Evolutionary conservation across 2,329 filamentous ascomycete species (phyloP), one percentile per base, ranked within the genome.

Genomic region (Pseudopithomyces chartarum): DNA sequence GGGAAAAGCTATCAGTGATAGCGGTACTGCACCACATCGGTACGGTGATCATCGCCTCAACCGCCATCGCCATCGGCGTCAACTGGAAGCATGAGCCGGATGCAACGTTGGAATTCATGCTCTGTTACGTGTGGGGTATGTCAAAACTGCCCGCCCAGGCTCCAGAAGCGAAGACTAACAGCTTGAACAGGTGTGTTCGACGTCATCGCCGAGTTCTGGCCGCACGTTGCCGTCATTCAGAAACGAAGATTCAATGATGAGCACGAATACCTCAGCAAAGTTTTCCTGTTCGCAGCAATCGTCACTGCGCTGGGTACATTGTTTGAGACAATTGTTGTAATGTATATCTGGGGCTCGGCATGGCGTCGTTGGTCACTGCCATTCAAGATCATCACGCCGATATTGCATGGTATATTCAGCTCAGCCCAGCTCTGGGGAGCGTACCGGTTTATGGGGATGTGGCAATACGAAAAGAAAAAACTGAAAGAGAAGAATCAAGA

Each of bases 201-300:
- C 54, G 76, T 80, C 11, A 60, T 81, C 11, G 79, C 77, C 19
- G 80, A 81, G 61, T 77, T 81, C 57, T 76, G 79, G 59, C 79
- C 79, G 0, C 79, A 81, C 26, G 55, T 80, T 15, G 75, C 78
- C 17, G 80, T 81, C 50, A 77, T 81, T 34, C 67, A 80, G 3
- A 80, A 81, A 60, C 77, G 79, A 6, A 57, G 79, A 1, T 75
- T 75, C 54, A 75, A 76, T 2, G 59, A 63, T 1, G 66, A 70
- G 2, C 79, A 81, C 61, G 52, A 52, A 0, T 77, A 80, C 53
- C 75, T 81, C 23, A 62, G 61, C 20, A 72, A 69, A 7, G 62
- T 81, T 20, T 80, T 81, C 55, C 61, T 69, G 17, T 44, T 71
- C 0, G 73, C 76, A 0, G 73, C 68, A 29, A 61, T 78, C 47